Base-by-base conservation (phyloP, 768 basidiomycete genomes). In the Leccinum barrowsii region DNA sequence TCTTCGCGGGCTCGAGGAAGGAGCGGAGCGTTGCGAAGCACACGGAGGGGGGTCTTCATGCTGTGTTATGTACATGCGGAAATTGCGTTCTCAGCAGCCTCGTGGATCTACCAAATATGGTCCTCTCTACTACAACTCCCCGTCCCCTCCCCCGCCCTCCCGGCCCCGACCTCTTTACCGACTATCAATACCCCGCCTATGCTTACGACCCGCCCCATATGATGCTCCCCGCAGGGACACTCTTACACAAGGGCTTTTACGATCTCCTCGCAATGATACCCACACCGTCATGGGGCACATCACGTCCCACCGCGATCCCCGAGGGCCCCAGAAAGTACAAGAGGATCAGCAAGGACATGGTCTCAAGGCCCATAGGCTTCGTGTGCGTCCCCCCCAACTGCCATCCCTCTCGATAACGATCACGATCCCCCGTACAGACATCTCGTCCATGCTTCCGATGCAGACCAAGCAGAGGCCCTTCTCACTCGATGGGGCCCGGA, bases 231-330 rank as follows among this genome's bases (percentile, higher is more conserved):
- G 81, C 80, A 13, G 89, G 87, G 26, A 89, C 89, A 7, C 75
- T 92, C 54, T 76, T 93, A 40, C 91, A 94, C 81, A 88, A 90
- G 63, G 92, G 90, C n/a, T 92, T 92, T 78, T 93, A 91, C 74
- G 89, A 92, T 77, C 80, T 93, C 30, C 78, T 92, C 37, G 80
- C 90, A 24, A 81, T 91, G 77, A 89, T 90, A 62, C 87, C 86
- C 44, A 87, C 85, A 2, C 86, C 78, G 22, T 74, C 85, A 49
- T 28, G 30, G 30, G 1, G 0, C 28, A 28, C 30, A 30, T 63
- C 66, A 12, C 73, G 24, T 70, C 52, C 50, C 32, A 17, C 7
- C 8, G 12, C 81, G 37, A 65, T 84, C 26, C 83, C 86, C 61
- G 87, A 88, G 21, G 65, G 68, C 54, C 70, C 69, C 52, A 71